Evolutionary conservation across 371 early-diverging fungal genomes (phyloP).

Genomic region (Nematocida sp.): DNA sequence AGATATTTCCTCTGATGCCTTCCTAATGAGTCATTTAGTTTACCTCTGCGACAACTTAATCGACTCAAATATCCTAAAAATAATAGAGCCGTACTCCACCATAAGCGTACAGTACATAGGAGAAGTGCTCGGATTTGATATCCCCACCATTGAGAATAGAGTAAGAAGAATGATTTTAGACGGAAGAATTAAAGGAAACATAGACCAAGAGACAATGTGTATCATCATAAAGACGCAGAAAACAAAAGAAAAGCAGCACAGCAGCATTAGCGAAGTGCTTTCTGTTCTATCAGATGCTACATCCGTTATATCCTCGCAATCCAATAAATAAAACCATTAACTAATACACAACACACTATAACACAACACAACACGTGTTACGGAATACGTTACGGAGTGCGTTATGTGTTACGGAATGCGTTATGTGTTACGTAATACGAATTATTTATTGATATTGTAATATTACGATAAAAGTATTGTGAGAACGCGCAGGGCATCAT

Average conservation of each 20-base stretch:
- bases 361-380: background rate
- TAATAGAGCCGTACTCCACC: constrained; percentile 91
- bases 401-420: no score
- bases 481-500: background rate
- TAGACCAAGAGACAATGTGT: constrained; percentile 80
- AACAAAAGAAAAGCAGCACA: background rate
- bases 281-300: constrained; percentile 35
- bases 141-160: constrained; percentile 79
- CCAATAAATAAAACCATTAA: background rate
- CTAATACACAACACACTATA: background rate
- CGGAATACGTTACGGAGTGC: no score
- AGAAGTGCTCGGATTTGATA: constrained; percentile 78
- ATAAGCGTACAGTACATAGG: constrained; percentile 90
- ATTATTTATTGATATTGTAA: no score
- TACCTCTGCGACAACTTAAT: constrained; percentile 77
- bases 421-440: no score
- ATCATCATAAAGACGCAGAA: constrained; percentile 11
- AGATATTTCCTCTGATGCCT: constrained; percentile 57
- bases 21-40: constrained; percentile 61
- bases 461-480: no score
- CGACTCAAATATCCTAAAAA: constrained; percentile 86
- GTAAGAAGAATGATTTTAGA: constrained; percentile 95
- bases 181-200: constrained; percentile 81
- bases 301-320: background rate
- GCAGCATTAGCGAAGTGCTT: constrained; percentile 26